Base-by-base conservation (phyloP, 2,329 filamentous ascomycete species). In the Aspergillus nomiae region DNA sequence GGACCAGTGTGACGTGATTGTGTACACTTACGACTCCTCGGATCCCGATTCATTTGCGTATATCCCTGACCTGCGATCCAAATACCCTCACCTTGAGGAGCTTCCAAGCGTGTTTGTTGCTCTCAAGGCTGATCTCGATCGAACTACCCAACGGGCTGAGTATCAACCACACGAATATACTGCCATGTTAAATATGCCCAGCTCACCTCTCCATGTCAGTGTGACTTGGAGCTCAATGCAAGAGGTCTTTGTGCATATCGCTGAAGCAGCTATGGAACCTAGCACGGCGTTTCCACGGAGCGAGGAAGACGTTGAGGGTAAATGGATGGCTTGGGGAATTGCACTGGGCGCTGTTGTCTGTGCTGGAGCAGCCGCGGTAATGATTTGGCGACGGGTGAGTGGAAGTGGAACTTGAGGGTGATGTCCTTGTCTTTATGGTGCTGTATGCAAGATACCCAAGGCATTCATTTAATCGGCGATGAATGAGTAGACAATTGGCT, bases 11-110 rank as follows among this genome's bases (percentile, higher is more conserved):
- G 95, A 99, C 77, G 85, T 99, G 28, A 86, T 99, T 53, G 96
- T 94, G 78, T 98, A 96, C 78, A 90, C 92, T 0, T 99, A 98
- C 79, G 95, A 99, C 80, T 98, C 94, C 2, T 96, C 93, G 1
- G 94, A 99, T 65, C 94, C 95, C 0, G 94, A 98, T 77, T 97
- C 92, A 4, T 99, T 99, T 77, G 89, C 91, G 1, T 94, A 98
- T 73, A 92, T 99, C 59, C 91, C 94, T 43, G 86, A 91, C 21
- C 83, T 97, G 56, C 89, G 94, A 50, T 85, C 87, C 60, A 91
- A 89, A 71, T 91, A 94, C 69, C 89, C 92, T 0, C 90, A 95
- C 60, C 85, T 99, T 2, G 91, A 96, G 74, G 89, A 92, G n/a
- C 82, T 99, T 32, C 95, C 95, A 0, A 90, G 92, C 10, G 90